A percentile compares a stretch with the other conserved stretches of the same genome.
These are phyloP conservation scores for Fraxinus sp. DNA, from an alignment of 305 asterid species.

Conservation along the genomic window DNA sequence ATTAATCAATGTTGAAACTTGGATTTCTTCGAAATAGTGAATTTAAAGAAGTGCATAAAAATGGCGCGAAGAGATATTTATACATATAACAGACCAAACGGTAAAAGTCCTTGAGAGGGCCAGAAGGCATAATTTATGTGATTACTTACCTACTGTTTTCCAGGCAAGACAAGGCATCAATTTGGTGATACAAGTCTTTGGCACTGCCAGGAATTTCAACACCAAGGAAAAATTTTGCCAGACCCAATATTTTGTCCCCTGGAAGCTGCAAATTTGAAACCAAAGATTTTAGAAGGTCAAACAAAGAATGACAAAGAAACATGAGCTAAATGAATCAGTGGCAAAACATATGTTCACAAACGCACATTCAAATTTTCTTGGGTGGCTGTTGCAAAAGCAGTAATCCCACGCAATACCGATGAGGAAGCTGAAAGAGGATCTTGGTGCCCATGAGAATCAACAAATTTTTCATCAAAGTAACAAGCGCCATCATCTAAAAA, in stretches of 20 bases:
- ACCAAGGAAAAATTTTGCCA: conserved; percentile 84
- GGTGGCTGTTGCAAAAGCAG: conserved; percentile 65
- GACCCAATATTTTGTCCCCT: conserved; percentile 79
- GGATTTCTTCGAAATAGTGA: not conserved
- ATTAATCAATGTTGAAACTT: not conserved
- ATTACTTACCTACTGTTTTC: conserved; percentile 62
- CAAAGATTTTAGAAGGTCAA: conserved; percentile 21
- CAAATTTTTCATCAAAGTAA: conserved; percentile 58
- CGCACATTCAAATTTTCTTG: conserved; percentile 66
- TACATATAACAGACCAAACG: conserved; percentile 1
- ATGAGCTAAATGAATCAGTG: not conserved
- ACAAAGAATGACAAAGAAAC: not conserved
- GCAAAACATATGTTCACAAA: conserved; percentile 1
- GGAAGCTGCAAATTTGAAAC: conserved; percentile 64
- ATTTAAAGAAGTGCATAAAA: conserved; percentile 7
- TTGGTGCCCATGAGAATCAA: conserved; percentile 56
- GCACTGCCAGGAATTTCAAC: conserved; percentile 78
- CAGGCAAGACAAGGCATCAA: conserved; percentile 72
- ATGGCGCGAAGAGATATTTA: not conserved
- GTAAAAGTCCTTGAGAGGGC: not conserved
- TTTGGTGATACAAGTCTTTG: conserved; percentile 78
- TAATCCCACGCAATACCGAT: conserved; percentile 71
- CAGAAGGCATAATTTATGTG: not conserved
- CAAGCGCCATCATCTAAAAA: conserved; percentile 76
- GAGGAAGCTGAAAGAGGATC: conserved; percentile 89